phyloP scores from a whole-genome alignment of 805 yeast genomes.

The Alloascoidea africana region DNA sequence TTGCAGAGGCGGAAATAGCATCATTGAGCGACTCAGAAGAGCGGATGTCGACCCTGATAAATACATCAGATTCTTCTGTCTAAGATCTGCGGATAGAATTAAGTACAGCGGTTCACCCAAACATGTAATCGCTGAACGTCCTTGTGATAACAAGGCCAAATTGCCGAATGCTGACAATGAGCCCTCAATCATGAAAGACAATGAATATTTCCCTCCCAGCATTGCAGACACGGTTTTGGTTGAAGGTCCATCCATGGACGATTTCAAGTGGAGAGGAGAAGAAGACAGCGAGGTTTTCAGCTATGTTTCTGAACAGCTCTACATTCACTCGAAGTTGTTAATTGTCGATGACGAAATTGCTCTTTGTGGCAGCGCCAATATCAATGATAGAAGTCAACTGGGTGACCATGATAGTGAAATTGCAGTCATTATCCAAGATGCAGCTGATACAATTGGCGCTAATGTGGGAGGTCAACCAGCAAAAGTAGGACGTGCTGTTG shows the following conservation, averaged over 20 bases:
- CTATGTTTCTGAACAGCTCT: slow-evolving; percentile 5
- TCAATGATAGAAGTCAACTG: slow-evolving; percentile 4
- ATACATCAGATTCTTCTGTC: slow-evolving; percentile 4
- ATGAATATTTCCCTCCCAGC: background rate
- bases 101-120: slow-evolving; percentile 3
- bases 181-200: background rate
- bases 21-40: slow-evolving; percentile 3
- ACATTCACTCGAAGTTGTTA: slow-evolving; percentile 5
- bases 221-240: slow-evolving; percentile 3
- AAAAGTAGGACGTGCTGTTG: slow-evolving; percentile 2
- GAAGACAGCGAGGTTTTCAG: slow-evolving; percentile 4
- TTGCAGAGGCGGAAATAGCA: slow-evolving; percentile 5
- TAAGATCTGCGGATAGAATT: slow-evolving; percentile 5
- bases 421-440: slow-evolving; percentile 4
- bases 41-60: slow-evolving; percentile 6
- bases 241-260: slow-evolving; percentile 2
- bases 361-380: slow-evolving; percentile 6
- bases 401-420: slow-evolving; percentile 7
- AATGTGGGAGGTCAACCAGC: slow-evolving; percentile 2
- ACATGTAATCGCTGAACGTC: slow-evolving; percentile 1
- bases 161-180: slow-evolving; percentile 1
- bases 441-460: slow-evolving; percentile 1
- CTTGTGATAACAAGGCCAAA: slow-evolving; percentile 1
- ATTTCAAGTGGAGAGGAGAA: slow-evolving; percentile 4
- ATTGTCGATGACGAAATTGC: slow-evolving; percentile 5